Percentiles rank a stretch among this genome's conserved stretches.
Evolutionary conservation across 352 stramenopile genomes (phyloP).

Genomic region (Phytophthora kernoviae): DNA sequence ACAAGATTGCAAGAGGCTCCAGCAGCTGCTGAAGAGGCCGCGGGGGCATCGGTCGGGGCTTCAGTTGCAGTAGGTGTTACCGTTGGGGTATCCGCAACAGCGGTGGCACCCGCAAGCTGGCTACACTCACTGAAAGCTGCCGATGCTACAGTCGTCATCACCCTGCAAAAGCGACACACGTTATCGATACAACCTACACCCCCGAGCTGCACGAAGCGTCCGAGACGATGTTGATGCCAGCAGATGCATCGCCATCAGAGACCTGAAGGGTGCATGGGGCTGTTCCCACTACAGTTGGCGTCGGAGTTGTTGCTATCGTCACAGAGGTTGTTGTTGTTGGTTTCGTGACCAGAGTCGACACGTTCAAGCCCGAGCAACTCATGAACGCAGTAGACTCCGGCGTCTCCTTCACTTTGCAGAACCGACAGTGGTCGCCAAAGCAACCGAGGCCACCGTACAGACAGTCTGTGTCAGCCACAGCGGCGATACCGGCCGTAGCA

Average conservation of each 20-base stretch:
- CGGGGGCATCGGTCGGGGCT: slow-evolving; percentile 4
- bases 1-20: slow-evolving; percentile 12
- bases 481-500: slow-evolving; percentile 35
- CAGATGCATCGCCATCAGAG: slow-evolving; percentile 20
- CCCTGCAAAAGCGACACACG: slow-evolving; percentile 45
- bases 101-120: slow-evolving; percentile 6
- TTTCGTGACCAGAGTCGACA: slow-evolving; percentile 14
- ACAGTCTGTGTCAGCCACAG: slow-evolving; percentile 31
- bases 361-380: slow-evolving; percentile 19
- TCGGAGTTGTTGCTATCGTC: background rate
- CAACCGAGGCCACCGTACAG: slow-evolving; percentile 44
- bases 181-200: slow-evolving; percentile 45
- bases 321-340: slow-evolving; percentile 8
- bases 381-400: slow-evolving; percentile 30
- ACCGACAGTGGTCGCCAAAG: slow-evolving; percentile 44
- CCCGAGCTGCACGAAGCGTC: slow-evolving; percentile 30
- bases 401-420: slow-evolving; percentile 41
- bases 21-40: background rate
- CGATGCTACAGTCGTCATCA: slow-evolving; percentile 34
- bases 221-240: slow-evolving; percentile 37
- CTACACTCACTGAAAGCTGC: slow-evolving; percentile 25
- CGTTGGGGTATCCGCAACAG: background rate
- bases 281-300: background rate
- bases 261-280: slow-evolving; percentile 7
- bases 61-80: background rate